These are phyloP conservation scores for Metarhizium robertsii DNA, from an alignment of 2,329 filamentous ascomycete genomes.

Conservation along the genomic window DNA sequence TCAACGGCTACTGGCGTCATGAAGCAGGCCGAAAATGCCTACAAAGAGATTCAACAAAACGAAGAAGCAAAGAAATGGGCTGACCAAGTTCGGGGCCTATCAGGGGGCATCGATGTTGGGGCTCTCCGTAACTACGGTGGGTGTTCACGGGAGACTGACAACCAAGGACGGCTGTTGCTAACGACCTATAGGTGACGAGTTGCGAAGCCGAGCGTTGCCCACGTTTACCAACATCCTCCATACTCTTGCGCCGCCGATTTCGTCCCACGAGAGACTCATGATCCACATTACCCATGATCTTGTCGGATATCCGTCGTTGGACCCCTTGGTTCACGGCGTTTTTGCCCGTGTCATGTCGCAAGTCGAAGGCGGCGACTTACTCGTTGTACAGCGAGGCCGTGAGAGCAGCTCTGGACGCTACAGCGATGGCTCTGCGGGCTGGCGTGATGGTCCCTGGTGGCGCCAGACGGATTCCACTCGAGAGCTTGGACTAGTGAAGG, in stretches of 20 bases:
- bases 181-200: constrained; percentile 61
- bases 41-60: constrained; percentile 92
- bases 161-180: not conserved
- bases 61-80: constrained; percentile 96
- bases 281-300: constrained; percentile 98
- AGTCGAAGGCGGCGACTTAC: constrained; percentile 89
- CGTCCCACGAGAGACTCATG: constrained; percentile 89
- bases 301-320: constrained; percentile 85
- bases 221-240: constrained; percentile 94
- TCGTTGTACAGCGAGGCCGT: constrained; percentile 88
- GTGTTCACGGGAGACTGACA: constrained; percentile 3
- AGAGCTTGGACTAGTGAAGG: constrained; percentile 70
- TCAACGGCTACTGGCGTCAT: constrained; percentile 77
- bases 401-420: constrained; percentile 66
- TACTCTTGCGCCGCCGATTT: constrained; percentile 91
- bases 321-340: constrained; percentile 82
- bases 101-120: constrained; percentile 54
- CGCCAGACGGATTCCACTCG: constrained; percentile 59
- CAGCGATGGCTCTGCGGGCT: constrained; percentile 53
- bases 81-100: constrained; percentile 70
- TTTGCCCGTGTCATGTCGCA: constrained; percentile 98
- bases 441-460: constrained; percentile 98
- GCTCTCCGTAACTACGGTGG: constrained; percentile 47
- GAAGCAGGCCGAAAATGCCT: constrained; percentile 86
- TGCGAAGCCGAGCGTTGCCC: constrained; percentile 77